Conservation (phyloP, 768 basidiomycete species). For the Trametes meyenii region DNA sequence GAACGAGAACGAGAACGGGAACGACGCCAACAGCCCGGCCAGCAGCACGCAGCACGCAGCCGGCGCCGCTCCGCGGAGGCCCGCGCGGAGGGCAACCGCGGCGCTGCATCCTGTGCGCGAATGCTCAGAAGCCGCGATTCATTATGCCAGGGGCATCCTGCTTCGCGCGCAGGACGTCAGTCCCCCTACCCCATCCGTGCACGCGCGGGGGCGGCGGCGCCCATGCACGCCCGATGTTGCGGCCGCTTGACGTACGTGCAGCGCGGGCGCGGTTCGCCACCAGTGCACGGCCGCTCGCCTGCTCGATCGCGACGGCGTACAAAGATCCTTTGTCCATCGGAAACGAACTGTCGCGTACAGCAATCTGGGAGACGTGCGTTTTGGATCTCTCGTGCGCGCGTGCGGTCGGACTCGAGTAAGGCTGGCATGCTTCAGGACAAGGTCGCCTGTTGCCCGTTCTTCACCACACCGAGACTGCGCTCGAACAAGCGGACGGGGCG, state of each 20-base stretch:
- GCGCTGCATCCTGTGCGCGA: too few relatives aligned
- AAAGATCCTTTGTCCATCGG: conserved; percentile 15
- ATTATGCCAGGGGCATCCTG: too few relatives aligned
- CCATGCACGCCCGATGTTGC: conserved; percentile 1
- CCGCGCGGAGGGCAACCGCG: neutral
- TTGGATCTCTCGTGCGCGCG: neutral
- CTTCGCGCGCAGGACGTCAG: neutral
- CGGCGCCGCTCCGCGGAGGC: neutral
- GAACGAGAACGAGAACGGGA: neutral
- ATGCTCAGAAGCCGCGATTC: too few relatives aligned
- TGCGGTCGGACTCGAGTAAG: neutral
- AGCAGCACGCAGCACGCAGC: neutral
- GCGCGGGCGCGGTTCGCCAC: neutral
- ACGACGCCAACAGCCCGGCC: neutral
- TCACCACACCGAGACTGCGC: too few relatives aligned
- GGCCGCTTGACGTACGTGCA: conserved; percentile 15
- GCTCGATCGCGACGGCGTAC: neutral
- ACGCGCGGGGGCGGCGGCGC: neutral
- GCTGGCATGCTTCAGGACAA: too few relatives aligned
- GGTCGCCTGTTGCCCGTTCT: too few relatives aligned
- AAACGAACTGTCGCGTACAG: conserved; percentile 4
- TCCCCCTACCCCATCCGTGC: neutral
- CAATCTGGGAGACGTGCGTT: neutral
- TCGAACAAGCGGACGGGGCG: too few relatives aligned
- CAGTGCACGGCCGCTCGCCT: neutral